Conservation (phyloP, 106 monocot species). For the Chionographis japonica region DNA sequence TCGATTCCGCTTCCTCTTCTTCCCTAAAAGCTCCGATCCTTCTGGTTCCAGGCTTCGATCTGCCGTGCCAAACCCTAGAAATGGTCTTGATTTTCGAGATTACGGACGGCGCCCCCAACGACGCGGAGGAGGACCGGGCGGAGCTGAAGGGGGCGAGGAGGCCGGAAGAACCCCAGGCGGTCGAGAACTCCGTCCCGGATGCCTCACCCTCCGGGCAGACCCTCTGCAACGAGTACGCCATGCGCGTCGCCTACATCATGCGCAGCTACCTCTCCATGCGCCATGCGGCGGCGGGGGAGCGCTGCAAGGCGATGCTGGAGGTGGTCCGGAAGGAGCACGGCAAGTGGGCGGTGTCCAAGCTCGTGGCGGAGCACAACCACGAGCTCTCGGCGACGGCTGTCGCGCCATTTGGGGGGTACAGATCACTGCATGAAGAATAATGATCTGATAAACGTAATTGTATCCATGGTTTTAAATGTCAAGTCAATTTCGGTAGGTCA, state of each 20-base stretch:
- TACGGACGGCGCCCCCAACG: neutral
- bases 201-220: neutral
- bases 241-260: constrained; percentile 34
- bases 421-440: too few species aligned
- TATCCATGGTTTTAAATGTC: too few species aligned
- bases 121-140: neutral
- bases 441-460: too few species aligned
- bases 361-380: constrained; percentile 49
- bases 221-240: constrained; percentile 16
- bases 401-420: neutral
- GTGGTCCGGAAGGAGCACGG: constrained; percentile 35
- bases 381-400: neutral
- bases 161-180: neutral
- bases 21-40: neutral
- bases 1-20: neutral
- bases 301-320: constrained; percentile 57
- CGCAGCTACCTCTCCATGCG: constrained; percentile 26
- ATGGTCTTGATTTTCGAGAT: constrained; percentile 22
- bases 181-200: neutral
- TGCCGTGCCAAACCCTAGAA: neutral
- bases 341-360: constrained; percentile 48
- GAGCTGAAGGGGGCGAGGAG: neutral
- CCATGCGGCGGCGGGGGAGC: constrained; percentile 1
- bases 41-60: neutral
- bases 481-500: too few species aligned